phyloP scores from a whole-genome alignment of 495 filamentous ascomycete genomes.

The Evernia prunastri region DNA sequence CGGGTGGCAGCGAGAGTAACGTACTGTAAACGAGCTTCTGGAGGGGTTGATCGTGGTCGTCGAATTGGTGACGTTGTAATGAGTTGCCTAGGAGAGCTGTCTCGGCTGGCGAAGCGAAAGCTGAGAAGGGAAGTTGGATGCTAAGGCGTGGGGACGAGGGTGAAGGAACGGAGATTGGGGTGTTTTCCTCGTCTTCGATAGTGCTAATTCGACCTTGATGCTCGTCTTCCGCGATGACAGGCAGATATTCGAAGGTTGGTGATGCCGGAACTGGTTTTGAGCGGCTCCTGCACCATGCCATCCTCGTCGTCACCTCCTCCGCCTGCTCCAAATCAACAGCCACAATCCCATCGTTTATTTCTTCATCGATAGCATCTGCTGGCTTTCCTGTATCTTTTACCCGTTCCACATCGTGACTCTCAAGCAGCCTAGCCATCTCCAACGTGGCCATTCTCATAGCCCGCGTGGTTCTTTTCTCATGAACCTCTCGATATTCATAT shows the following conservation, averaged over 20 bases:
- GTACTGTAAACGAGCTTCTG: constrained; percentile 65
- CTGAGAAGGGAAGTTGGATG: constrained; percentile 58
- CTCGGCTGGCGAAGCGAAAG: constrained; percentile 69
- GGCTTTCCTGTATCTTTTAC: constrained; percentile 16
- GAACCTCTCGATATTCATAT: constrained; percentile 82
- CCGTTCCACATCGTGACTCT: constrained; percentile 23
- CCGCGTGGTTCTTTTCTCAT: constrained; percentile 58
- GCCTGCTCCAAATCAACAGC: constrained; percentile 63
- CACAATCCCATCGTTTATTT: neutral
- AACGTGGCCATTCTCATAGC: constrained; percentile 63
- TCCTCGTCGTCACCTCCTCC: constrained; percentile 65
- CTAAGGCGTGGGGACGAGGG: constrained; percentile 38
- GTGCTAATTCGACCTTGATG: neutral
- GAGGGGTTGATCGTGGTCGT: constrained; percentile 79
- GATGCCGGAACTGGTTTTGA: constrained; percentile 13
- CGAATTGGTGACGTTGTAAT: constrained; percentile 50
- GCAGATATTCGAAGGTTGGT: constrained; percentile 8
- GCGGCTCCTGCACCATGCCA: constrained; percentile 60
- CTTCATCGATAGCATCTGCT: constrained; percentile 2
- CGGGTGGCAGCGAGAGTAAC: constrained; percentile 69
- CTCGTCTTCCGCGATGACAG: constrained; percentile 17
- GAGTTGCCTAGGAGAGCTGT: constrained; percentile 60
- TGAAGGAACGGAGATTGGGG: constrained; percentile 38
- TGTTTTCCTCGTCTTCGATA: neutral
- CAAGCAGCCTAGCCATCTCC: constrained; percentile 61